These are phyloP conservation scores for Puya raimondii DNA, from an alignment of 176 grass and related monocot genomes.

Conservation along the genomic window DNA sequence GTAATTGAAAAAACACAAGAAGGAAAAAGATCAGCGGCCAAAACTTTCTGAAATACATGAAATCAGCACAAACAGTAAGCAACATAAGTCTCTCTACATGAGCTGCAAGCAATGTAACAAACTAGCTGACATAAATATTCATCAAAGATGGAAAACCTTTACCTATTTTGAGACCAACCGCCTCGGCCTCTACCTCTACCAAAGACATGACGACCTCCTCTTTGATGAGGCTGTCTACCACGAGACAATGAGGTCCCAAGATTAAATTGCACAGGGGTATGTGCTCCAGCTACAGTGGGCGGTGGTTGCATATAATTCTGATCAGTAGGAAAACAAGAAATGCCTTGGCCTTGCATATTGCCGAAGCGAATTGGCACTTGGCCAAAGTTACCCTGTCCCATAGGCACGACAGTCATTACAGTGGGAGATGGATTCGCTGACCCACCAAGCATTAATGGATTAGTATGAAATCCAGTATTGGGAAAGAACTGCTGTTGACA, in stretches of 20 bases:
- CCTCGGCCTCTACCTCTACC: slow-evolving; percentile 34
- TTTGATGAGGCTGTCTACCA: slow-evolving; percentile 31
- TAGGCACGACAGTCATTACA: slow-evolving; percentile 14
- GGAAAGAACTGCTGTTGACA: slow-evolving; percentile 19
- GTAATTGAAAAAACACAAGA: too few species aligned
- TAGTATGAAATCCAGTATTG: slow-evolving; percentile 16
- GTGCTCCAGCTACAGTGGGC: slow-evolving; percentile 4
- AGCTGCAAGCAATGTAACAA: slow-evolving; percentile 3
- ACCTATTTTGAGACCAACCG: slow-evolving; percentile 27
- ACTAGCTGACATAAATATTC: slow-evolving; percentile 1
- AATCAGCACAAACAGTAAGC: background rate
- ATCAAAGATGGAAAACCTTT: slow-evolving; percentile 1
- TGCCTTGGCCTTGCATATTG: slow-evolving; percentile 17
- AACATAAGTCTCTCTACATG: background rate
- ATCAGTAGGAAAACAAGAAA: background rate
- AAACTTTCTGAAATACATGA: too few species aligned
- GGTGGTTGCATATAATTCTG: slow-evolving; percentile 22
- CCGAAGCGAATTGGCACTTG: slow-evolving; percentile 18
- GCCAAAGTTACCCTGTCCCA: slow-evolving; percentile 28
- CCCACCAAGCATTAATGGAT: slow-evolving; percentile 19
- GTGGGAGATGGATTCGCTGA: slow-evolving; percentile 21
- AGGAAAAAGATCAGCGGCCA: too few species aligned
- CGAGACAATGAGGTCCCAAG: slow-evolving; percentile 41
- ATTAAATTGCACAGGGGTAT: slow-evolving; percentile 27
- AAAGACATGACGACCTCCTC: slow-evolving; percentile 38